These are phyloP conservation scores for Fusarium sp. DNA, from an alignment of 2,329 filamentous ascomycete species.

Conservation along the genomic window DNA sequence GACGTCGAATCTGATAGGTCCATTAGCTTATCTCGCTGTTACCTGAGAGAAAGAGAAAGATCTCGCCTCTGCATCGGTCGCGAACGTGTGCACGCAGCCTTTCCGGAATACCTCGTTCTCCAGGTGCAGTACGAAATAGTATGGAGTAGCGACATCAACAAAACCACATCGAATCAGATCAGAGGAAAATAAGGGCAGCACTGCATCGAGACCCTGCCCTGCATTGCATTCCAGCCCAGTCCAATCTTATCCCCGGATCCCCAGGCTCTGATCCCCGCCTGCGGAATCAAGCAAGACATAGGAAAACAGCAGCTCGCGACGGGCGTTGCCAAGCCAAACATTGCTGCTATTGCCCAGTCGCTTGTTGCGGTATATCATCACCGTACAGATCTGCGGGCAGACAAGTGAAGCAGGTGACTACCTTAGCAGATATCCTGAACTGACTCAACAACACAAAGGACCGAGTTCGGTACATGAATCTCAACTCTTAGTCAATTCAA, in stretches of 20 bases:
- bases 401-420: constrained; percentile 6
- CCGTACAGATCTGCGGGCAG: constrained; percentile 1
- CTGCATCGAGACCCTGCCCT: constrained; percentile 16
- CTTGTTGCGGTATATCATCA: constrained; percentile 5
- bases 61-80: constrained; percentile 9
- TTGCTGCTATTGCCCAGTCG: constrained; percentile 3
- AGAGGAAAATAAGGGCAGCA: constrained; percentile 23
- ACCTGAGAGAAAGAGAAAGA: constrained; percentile 53
- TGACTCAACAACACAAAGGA: constrained; percentile 28
- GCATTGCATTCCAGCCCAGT: constrained; percentile 28
- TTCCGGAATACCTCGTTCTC: constrained; percentile 23
- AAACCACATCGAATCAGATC: constrained; percentile 30
- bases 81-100: constrained; percentile 9
- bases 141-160: constrained; percentile 1
- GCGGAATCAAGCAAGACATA: constrained; percentile 27
- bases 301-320: constrained; percentile 32
- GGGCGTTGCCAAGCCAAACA: constrained; percentile 38
- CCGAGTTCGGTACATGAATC: constrained; percentile 32
- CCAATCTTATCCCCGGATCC: constrained; percentile 42
- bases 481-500: constrained; percentile 39
- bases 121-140: neutral
- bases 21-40: constrained; percentile 66
- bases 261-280: constrained; percentile 38
- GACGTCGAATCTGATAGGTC: constrained; percentile 63
- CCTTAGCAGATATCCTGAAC: neutral